Base-by-base conservation (phyloP, 2,329 filamentous ascomycete species). In the Ophiostoma sp. region DNA sequence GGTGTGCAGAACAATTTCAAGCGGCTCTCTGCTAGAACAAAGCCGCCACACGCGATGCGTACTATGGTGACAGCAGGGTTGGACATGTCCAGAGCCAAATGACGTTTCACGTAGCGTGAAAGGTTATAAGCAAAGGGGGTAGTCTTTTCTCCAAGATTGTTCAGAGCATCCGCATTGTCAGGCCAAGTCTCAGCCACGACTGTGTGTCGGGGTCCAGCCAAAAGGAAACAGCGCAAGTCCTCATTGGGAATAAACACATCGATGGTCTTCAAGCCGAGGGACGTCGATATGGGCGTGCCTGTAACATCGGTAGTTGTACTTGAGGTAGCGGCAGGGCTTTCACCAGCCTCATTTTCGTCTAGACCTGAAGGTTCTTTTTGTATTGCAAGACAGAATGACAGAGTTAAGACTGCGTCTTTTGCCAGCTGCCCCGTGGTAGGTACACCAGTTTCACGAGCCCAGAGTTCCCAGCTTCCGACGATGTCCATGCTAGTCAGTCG, bases 1-100 rank as follows among this genome's bases (percentile, higher is more conserved):
- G 60, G 23, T 3, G 68, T 23, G 23, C 36, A 65, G 60, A 82
- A 80, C 17, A 86, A 76, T 76, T 87, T 87, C 27, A 87, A 68
- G 36, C 84, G 79, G 13, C 78, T 82, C 72, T 86, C 85, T 0
- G 83, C 83, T 13, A 87, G 77, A 52, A 84, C 82, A 70, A 88
- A 88, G 0, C 84, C 85, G 0, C 82, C 83, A 71, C 85, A 87
- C 0, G 84, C 84, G 36, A 88, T 80, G 72, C 85, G 85, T 15
- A 78, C 78, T 33, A 88, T 77, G 1, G 81, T 78, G 3, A 87
- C 85, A n/a, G 81, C 79, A 0, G 85, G 83, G 73, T 87, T 85
- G 70, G 85, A 84, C 73, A 88, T 73, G 74, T 87, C 80, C 17
- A 88, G 76, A 0, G 83, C 84, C 5, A 87, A 78, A 72, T 87